Percentiles rank a stretch among this genome's conserved stretches.
phyloP scores from a whole-genome alignment of 805 yeast genomes.

The Cyberlindnera maritima region DNA sequence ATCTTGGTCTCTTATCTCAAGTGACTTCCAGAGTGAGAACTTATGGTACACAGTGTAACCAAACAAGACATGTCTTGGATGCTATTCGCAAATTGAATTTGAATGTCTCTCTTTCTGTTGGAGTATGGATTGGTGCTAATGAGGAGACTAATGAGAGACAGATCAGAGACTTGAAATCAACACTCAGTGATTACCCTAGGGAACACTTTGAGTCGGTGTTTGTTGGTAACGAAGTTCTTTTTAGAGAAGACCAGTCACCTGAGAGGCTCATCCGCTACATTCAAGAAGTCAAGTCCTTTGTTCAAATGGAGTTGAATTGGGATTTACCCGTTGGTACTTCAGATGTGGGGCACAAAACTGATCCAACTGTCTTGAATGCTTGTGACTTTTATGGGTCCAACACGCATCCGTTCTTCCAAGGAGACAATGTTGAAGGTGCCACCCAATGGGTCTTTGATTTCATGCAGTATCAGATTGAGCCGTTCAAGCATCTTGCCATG shows the following conservation, averaged over 20 bases:
- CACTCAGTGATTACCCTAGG: slow-evolving; percentile 44
- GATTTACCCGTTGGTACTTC: slow-evolving; percentile 60
- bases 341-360: slow-evolving; percentile 51
- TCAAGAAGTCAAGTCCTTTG: slow-evolving; percentile 37
- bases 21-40: slow-evolving; percentile 56
- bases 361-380: slow-evolving; percentile 34
- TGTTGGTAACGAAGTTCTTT: slow-evolving; percentile 64
- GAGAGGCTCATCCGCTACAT: slow-evolving; percentile 41
- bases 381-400: slow-evolving; percentile 63
- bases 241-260: slow-evolving; percentile 45
- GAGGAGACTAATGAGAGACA: slow-evolving; percentile 44
- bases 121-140: slow-evolving; percentile 58
- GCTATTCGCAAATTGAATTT: slow-evolving; percentile 49
- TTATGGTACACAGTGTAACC: slow-evolving; percentile 62
- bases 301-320: slow-evolving; percentile 32
- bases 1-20: slow-evolving; percentile 54
- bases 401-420: slow-evolving; percentile 68
- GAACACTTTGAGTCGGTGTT: slow-evolving; percentile 46
- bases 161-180: slow-evolving; percentile 40
- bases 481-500: slow-evolving; percentile 30
- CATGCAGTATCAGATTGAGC: slow-evolving; percentile 41
- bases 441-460: slow-evolving; percentile 52
- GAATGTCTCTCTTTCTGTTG: slow-evolving; percentile 56
- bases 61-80: slow-evolving; percentile 48
- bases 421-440: slow-evolving; percentile 45